Base-by-base conservation (phyloP, 176 grass and related monocot species). In the Musa troglodytarum region DNA sequence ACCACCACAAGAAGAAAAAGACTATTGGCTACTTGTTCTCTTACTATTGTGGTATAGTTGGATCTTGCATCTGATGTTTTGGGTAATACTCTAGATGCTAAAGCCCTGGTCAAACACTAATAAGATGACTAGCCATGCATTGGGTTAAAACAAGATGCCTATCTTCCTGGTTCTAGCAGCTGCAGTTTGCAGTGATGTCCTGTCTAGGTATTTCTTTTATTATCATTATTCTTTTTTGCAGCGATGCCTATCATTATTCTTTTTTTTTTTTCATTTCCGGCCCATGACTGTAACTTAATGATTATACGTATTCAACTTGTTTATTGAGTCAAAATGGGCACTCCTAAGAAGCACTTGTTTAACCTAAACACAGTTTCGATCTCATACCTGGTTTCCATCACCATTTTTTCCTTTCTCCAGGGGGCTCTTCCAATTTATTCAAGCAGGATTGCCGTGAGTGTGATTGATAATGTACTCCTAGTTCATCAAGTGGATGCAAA, bases 401-500 rank as follows among this genome's bases (percentile, higher is more conserved):
- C 19, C 34, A 58, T 79, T 20, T 63, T 51, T 76, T 20, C 50
- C 58, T 50, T 82, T 91, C 80, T 80, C 49, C 82, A 98, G 94
- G 88, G 86, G 49, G 83, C 75, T 62, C 67, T 98, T 56, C 90
- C 88, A 71, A 88, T 81, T 78, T 98, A 98, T 78, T 93, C 94
- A 80, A 88, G 79, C 75, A 86, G 84, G 82, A 81, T 98, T 91
- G 88, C 90, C 80, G 88, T 98, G n/a, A 93, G 90, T 83, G 78
- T 76, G 2, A 90, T 87, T 81, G 94, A 98, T 66, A 98, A 98
- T 81, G 85, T 98, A 67, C 81, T 93, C 79, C 84, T 98, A 79
- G 78, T 90, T 49, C 94, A 98, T 79, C 94, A 98, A 87, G 83
- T 98, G 72, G 94, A 98, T 91, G 86, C 94, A 69, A 98, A 93